phyloP scores from a whole-genome alignment of 495 filamentous ascomycete species.

The Physcia stellaris region DNA sequence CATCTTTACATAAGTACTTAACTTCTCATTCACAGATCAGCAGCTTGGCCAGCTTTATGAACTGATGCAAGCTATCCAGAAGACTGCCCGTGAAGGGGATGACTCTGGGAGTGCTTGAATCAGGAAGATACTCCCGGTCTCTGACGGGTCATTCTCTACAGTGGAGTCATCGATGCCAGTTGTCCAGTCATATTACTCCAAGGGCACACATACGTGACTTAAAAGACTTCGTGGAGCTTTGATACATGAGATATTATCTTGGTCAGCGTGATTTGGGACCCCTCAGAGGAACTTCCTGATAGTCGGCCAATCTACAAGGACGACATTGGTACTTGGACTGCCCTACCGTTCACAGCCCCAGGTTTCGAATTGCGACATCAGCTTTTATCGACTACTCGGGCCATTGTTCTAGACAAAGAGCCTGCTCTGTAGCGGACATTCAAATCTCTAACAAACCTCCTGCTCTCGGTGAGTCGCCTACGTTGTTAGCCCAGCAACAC shows the following conservation, averaged over 20 bases:
- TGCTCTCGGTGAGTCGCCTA: background rate
- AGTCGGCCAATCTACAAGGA: no score
- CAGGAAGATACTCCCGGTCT: background rate
- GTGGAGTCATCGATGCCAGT: background rate
- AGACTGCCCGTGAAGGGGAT: slow-evolving; percentile 33
- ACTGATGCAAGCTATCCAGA: slow-evolving; percentile 74
- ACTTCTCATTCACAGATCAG: slow-evolving; percentile 46
- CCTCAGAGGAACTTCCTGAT: no score
- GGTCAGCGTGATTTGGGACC: no score
- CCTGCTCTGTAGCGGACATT: no score
- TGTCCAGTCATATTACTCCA: background rate
- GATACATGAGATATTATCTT: no score
- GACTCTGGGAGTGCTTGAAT: slow-evolving; percentile 7
- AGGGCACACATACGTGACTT: background rate
- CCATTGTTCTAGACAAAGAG: no score
- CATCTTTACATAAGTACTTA: slow-evolving; percentile 3
- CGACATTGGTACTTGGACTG: no score
- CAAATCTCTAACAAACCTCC: no score
- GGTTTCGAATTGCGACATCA: no score
- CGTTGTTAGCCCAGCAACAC: background rate
- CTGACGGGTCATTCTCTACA: background rate
- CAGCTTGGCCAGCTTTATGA: slow-evolving; percentile 90
- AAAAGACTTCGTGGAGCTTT: no score
- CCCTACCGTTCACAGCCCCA: no score
- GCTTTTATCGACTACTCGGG: no score